Evolutionary conservation across 1,284 basidiomycete species (phyloP).

Genomic region (Omphalotus olearius): DNA sequence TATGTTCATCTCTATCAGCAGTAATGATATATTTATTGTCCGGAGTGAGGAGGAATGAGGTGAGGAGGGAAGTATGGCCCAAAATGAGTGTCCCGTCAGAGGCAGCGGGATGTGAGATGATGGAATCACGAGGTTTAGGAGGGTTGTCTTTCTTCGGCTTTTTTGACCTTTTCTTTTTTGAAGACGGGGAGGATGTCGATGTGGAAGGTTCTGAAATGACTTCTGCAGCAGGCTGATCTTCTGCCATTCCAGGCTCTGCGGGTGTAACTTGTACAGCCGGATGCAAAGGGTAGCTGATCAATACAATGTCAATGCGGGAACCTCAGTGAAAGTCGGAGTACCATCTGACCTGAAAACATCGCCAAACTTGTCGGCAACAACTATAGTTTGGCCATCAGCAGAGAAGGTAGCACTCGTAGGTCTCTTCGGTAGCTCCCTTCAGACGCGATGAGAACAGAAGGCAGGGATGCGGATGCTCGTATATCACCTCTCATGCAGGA

Average conservation of each 20-base stretch:
- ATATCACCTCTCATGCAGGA: slow-evolving; percentile 61
- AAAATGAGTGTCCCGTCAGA: slow-evolving; percentile 73
- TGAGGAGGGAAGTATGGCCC: slow-evolving; percentile 85
- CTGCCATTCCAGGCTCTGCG: not conserved
- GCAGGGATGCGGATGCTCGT: not conserved
- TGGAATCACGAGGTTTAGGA: slow-evolving; percentile 25
- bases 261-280: slow-evolving; percentile 1
- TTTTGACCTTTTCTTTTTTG: slow-evolving; percentile 15
- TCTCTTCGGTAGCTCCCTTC: slow-evolving; percentile 73
- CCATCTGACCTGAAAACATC: slow-evolving; percentile 71
- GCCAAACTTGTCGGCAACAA: slow-evolving; percentile 84
- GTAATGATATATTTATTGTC: slow-evolving; percentile 78
- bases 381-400: slow-evolving; percentile 50
- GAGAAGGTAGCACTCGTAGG: slow-evolving; percentile 65
- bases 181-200: not conserved
- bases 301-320: not conserved
- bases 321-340: not conserved
- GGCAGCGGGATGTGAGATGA: slow-evolving; percentile 68
- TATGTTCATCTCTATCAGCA: slow-evolving; percentile 90
- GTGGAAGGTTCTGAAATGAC: not conserved
- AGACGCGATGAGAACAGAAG: slow-evolving; percentile 4
- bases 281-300: slow-evolving; percentile 49
- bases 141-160: slow-evolving; percentile 24
- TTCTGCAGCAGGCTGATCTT: not conserved
- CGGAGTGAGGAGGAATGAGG: slow-evolving; percentile 59